phyloP scores from a whole-genome alignment of 169 alveolate species.

The Plasmodium reichenowi region DNA sequence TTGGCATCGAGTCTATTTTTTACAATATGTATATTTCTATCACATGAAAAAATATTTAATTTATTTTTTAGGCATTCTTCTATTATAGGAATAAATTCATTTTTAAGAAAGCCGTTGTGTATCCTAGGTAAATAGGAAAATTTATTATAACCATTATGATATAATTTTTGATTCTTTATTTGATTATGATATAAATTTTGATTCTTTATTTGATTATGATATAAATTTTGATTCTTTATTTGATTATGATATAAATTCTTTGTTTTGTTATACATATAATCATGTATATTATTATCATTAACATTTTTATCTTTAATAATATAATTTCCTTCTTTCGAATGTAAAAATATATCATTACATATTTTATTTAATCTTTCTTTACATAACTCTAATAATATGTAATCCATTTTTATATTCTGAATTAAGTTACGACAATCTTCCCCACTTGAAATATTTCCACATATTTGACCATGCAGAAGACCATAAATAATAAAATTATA shows the following conservation, averaged over 20 bases:
- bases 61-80: constrained; percentile 40
- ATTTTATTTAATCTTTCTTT: constrained; percentile 41
- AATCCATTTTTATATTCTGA: constrained; percentile 26
- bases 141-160: constrained; percentile 25
- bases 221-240: neutral
- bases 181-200: neutral
- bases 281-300: too few species aligned
- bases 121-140: constrained; percentile 69
- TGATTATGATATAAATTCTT: too few species aligned
- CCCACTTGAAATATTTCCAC: constrained; percentile 56
- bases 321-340: constrained; percentile 17
- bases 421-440: constrained; percentile 29
- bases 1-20: constrained; percentile 66
- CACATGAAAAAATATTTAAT: constrained; percentile 27
- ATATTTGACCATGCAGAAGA: constrained; percentile 53
- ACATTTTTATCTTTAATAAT: too few species aligned
- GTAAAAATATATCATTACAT: constrained; percentile 7
- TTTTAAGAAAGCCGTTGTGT: constrained; percentile 68
- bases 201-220: too few species aligned
- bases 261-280: too few species aligned
- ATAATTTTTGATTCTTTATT: neutral
- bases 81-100: constrained; percentile 45
- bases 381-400: constrained; percentile 59
- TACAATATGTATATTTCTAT: constrained; percentile 31
- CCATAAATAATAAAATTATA: constrained; percentile 65